A percentile compares a stretch with the other conserved stretches of the same genome.
These are phyloP conservation scores for Syzygium syzygioides DNA, from an alignment of 441 rosid species.

Conservation along the genomic window DNA sequence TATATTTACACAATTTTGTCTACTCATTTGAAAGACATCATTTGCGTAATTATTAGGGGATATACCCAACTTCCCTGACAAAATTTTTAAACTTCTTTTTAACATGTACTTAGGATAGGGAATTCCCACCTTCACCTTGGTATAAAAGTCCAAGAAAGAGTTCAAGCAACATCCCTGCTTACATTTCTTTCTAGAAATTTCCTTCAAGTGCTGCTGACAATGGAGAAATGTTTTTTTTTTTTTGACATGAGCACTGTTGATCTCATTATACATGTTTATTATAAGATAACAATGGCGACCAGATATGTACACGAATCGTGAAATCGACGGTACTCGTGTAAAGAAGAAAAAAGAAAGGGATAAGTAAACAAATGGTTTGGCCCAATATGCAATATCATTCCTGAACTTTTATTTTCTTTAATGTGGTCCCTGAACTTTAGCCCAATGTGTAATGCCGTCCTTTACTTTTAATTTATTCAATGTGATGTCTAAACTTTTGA, in stretches of 20 bases:
- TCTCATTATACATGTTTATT: background rate
- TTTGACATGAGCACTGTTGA: background rate
- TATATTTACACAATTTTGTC: background rate
- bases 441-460: too few relatives aligned
- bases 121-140: background rate
- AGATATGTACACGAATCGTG: background rate
- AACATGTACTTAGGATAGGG: background rate
- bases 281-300: background rate
- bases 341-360: background rate
- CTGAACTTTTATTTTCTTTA: too few relatives aligned
- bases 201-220: background rate
- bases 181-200: background rate
- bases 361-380: too few relatives aligned
- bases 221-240: background rate
- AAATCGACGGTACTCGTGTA: background rate
- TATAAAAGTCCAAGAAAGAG: background rate
- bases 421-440: too few relatives aligned
- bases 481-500: too few relatives aligned
- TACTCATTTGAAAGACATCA: background rate
- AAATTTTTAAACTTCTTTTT: background rate
- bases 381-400: too few relatives aligned
- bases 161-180: background rate
- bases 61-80: background rate
- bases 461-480: too few relatives aligned
- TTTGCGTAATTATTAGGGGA: background rate